Evolutionary conservation across 2,329 filamentous ascomycete genomes (phyloP).

Genomic region (Acrocalymma vagum): DNA sequence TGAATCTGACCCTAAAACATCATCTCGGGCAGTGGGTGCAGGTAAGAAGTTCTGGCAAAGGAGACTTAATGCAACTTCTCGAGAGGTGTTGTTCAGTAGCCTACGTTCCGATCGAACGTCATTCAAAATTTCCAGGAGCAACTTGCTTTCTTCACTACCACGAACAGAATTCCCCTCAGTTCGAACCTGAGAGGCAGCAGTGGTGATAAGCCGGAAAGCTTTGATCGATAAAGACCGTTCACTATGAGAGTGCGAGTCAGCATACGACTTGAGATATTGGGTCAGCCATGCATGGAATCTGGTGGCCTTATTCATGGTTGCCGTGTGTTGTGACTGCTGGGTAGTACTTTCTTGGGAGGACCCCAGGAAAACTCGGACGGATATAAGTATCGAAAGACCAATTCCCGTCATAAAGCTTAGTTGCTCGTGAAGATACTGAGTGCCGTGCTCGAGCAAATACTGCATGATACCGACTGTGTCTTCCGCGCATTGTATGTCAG

Average conservation of each 20-base stretch:
- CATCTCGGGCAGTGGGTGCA: constrained; percentile 65
- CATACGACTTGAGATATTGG: constrained; percentile 68
- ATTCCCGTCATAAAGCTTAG: constrained; percentile 85
- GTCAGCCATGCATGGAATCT: constrained; percentile 82
- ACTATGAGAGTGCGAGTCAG: constrained; percentile 26
- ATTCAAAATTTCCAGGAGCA: constrained; percentile 81
- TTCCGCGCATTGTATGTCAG: constrained; percentile 86
- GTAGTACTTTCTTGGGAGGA: constrained; percentile 81
- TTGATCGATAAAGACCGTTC: constrained; percentile 46
- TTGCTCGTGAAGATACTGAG: constrained; percentile 67
- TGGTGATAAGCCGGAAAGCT: constrained; percentile 73
- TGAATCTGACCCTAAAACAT: constrained; percentile 74
- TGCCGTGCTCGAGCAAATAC: constrained; percentile 79
- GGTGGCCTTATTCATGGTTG: constrained; percentile 78
- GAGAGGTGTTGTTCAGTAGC: constrained; percentile 75
- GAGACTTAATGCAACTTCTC: constrained; percentile 73
- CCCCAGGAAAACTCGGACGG: constrained; percentile 77
- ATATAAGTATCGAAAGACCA: constrained; percentile 79
- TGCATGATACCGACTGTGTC: constrained; percentile 87
- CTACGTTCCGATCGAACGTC: constrained; percentile 71
- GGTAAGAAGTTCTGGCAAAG: constrained; percentile 79
- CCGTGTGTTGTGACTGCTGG: constrained; percentile 82
- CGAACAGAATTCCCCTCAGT: constrained; percentile 74
- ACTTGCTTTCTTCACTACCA: constrained; percentile 77
- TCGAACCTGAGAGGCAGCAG: constrained; percentile 72